phyloP scores from a whole-genome alignment of 2,329 filamentous ascomycete species.

The Neofusicoccum parvum region DNA sequence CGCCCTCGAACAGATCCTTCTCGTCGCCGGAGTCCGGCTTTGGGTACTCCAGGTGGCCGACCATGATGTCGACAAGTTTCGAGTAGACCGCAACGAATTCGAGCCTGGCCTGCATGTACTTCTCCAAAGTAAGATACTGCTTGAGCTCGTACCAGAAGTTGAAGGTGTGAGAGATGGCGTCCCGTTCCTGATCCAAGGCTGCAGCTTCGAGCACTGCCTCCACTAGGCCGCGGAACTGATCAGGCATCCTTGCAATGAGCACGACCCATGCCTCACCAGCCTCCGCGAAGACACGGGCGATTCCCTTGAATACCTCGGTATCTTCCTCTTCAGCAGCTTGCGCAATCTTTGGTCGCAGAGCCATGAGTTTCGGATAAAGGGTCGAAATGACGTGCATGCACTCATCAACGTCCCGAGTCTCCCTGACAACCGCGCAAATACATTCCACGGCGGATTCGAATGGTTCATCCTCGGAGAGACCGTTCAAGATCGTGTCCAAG shows the following conservation, averaged over 20 bases:
- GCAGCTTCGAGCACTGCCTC: conserved; percentile 92
- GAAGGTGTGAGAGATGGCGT: conserved; percentile 92
- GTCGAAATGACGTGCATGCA: conserved; percentile 78
- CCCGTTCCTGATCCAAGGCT: conserved; percentile 80
- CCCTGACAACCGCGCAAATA: conserved; percentile 85
- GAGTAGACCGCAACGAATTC: conserved; percentile 81
- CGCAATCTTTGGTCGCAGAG: conserved; percentile 74
- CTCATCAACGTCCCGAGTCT: conserved; percentile 93
- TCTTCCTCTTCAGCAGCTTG: conserved; percentile 80
- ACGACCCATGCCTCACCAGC: conserved; percentile 95
- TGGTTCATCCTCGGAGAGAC: conserved; percentile 72
- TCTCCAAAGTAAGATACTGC: conserved; percentile 89
- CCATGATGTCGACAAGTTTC: conserved; percentile 87
- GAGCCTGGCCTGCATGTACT: conserved; percentile 79
- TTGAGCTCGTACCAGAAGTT: conserved; percentile 98
- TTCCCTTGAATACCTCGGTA: conserved; percentile 78
- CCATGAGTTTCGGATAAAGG: conserved; percentile 79
- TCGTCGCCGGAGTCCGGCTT: conserved; percentile 72
- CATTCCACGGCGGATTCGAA: conserved; percentile 91
- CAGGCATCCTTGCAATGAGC: conserved; percentile 80
- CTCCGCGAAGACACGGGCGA: conserved; percentile 89
- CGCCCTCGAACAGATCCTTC: conserved; percentile 88
- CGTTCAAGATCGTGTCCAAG: conserved; percentile 77
- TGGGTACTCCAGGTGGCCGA: conserved; percentile 87
- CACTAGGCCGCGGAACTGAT: conserved; percentile 80